Base-by-base conservation (phyloP, 371 early-diverging fungal species). In the Mortierella sp. region DNA sequence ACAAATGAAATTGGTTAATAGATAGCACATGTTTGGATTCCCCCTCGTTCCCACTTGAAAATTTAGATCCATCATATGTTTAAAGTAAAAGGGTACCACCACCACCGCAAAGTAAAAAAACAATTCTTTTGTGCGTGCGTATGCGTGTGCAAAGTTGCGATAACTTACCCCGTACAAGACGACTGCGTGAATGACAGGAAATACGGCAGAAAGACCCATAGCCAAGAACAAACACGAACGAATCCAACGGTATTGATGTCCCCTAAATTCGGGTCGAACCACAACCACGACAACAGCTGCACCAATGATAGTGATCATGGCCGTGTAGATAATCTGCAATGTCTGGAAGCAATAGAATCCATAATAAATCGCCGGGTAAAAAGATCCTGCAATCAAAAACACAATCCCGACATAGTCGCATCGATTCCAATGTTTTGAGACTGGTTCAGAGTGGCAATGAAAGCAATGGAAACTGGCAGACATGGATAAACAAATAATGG, bases 381-480 rank as follows among this genome's bases (percentile, higher is more conserved):
- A 94, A 8, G 94, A 94, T 22, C 94, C 94, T 54, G 94, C 90
- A 75, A 95, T 96, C 67, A 96, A 86, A 39, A 89, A 86, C 32
- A 95, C 93, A 72, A 98, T 98, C 43, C 98, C 98, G 51, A 95
- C 92, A 90, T 96, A 98, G 84, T 97, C 98, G 68, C 95, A 95
- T 66, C 94, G 90, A 83, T 94, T 94, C 94, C 94, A 95, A 1
- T 79, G 66, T 57, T 67, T 64, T 3, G 59, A 62, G 43, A 66
- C 94, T 26, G 75, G 76, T 63, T 92, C 89, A 63, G 97, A 97
- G 83, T 97, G 97, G 73, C 96, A 96, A n/a, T 90, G 87, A 62
- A 95, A 93, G 43, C 93, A 87, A 83, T 98, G 98, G 76, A 94
- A 98, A 35, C 87, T 78, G 1, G 94, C 90, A 37, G 96, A 95